Conservation (phyloP, 106 monocot species). For the Chionographis japonica region DNA sequence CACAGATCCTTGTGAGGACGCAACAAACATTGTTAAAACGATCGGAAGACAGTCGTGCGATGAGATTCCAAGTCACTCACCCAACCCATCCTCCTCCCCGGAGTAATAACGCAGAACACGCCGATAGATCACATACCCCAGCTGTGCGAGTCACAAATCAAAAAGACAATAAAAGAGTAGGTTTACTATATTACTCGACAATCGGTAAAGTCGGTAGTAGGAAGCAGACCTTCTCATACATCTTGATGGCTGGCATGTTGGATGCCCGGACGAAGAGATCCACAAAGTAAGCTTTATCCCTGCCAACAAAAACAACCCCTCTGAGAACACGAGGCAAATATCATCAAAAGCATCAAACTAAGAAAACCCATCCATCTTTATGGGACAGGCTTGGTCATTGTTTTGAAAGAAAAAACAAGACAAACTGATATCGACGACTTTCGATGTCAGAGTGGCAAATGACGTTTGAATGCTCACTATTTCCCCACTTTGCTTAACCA, state of each 20-base stretch:
- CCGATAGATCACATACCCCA: constrained; percentile 90
- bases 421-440: too few relatives aligned
- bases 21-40: background rate
- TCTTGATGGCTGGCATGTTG: constrained; percentile 85
- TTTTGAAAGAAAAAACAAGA: too few relatives aligned
- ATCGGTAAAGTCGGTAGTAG: background rate
- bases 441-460: too few relatives aligned
- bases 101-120: constrained; percentile 96
- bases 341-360: constrained; percentile 1
- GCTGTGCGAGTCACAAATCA: constrained; percentile 27
- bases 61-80: constrained; percentile 30
- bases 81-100: constrained; percentile 98
- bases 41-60: too few relatives aligned
- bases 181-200: too few relatives aligned
- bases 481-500: too few relatives aligned
- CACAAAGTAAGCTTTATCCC: constrained; percentile 99
- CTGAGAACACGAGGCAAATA: background rate
- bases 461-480: too few relatives aligned
- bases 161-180: too few relatives aligned
- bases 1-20: background rate
- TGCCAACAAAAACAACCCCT: constrained; percentile 12
- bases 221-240: constrained; percentile 87
- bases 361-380: too few relatives aligned
- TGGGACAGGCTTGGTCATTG: too few relatives aligned
- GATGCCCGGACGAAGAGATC: constrained; percentile 99